These are phyloP conservation scores for Usnea hakonensis DNA, from an alignment of 495 filamentous ascomycete genomes.

Conservation along the genomic window DNA sequence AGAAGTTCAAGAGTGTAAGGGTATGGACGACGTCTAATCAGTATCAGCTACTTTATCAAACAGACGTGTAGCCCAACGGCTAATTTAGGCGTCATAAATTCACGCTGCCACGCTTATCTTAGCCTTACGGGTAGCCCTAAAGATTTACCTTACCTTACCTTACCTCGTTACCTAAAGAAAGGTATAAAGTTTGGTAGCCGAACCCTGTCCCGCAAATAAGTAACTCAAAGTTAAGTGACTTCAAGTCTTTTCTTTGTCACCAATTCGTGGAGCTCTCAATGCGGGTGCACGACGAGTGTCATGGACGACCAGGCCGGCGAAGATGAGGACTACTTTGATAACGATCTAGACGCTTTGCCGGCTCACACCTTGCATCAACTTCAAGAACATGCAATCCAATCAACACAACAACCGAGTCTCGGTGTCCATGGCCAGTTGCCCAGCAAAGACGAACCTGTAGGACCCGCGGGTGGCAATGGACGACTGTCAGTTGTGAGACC, in stretches of 20 bases:
- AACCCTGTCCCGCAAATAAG: neutral
- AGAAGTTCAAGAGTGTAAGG: neutral
- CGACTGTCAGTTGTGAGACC: constrained; percentile 4
- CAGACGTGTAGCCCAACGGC: neutral
- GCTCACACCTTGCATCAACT: constrained; percentile 44
- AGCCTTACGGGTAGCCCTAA: neutral
- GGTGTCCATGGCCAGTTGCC: constrained; percentile 1
- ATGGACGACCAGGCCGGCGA: constrained; percentile 50
- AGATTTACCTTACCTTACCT: neutral
- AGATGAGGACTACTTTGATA: constrained; percentile 60
- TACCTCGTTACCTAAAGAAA: neutral
- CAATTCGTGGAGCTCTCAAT: constrained; percentile 14
- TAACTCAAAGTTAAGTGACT: neutral
- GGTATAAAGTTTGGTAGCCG: no score
- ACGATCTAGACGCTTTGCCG: constrained; percentile 52
- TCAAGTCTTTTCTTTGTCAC: no score
- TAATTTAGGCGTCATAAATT: no score
- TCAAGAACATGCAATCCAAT: constrained; percentile 47
- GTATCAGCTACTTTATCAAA: no score
- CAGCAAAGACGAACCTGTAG: neutral
- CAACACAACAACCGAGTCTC: constrained; percentile 36
- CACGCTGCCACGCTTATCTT: no score
- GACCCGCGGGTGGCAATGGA: constrained; percentile 9
- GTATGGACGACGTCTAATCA: neutral
- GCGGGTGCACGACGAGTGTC: constrained; percentile 29